These are phyloP conservation scores for Coffea humblotiana DNA, from an alignment of 305 asterid genomes.

Conservation along the genomic window DNA sequence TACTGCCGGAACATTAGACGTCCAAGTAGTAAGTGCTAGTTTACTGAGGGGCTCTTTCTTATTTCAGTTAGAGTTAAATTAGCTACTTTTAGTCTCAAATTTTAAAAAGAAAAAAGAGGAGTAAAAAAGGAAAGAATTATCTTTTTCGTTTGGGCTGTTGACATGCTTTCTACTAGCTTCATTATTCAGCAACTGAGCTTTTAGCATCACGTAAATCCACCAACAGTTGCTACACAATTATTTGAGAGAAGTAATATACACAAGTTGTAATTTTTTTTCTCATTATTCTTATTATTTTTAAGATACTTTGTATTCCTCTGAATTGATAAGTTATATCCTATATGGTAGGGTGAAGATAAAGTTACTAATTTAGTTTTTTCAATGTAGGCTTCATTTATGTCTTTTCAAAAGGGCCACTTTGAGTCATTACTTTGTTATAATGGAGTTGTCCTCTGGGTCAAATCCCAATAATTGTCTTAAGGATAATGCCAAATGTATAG, in stretches of 20 bases:
- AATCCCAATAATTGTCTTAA: neutral
- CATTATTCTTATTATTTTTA: neutral
- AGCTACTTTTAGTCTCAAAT: neutral
- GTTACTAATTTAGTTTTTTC: neutral
- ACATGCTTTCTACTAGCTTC: neutral
- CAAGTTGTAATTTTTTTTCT: neutral
- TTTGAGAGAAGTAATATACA: neutral
- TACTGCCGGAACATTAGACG: slow-evolving; percentile 49
- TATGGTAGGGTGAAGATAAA: neutral
- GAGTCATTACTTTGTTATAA: neutral
- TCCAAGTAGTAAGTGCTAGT: slow-evolving; percentile 42
- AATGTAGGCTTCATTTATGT: neutral
- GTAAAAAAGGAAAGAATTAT: no score
- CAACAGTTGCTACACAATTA: neutral
- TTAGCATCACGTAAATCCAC: neutral
- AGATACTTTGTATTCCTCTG: neutral
- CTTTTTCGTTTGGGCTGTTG: no score
- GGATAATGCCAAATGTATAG: no score
- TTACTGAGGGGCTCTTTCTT: neutral
- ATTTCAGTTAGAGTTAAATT: neutral
- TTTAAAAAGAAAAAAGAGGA: neutral
- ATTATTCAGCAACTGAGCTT: neutral
- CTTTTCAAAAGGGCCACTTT: neutral
- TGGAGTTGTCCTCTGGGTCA: neutral
- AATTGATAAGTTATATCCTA: neutral